Evolutionary conservation across 371 early-diverging fungal genomes (phyloP).

Genomic region (Zychaea mexicana): DNA sequence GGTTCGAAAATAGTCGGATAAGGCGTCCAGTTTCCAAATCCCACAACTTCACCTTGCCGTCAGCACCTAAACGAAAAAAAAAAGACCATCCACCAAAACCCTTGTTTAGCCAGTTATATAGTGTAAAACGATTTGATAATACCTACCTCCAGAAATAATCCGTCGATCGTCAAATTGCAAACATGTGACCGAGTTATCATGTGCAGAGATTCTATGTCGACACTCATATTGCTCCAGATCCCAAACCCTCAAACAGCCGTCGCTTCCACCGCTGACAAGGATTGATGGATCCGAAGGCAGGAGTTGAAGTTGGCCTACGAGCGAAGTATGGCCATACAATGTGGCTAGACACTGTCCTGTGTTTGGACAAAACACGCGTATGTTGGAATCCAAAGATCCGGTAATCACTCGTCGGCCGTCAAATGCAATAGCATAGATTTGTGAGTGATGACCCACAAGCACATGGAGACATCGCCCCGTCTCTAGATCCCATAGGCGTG

Average conservation of each 20-base stretch:
- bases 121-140: no score
- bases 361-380: slow-evolving; percentile 69
- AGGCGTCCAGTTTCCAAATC: slow-evolving; percentile 73
- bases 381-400: slow-evolving; percentile 78
- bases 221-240: slow-evolving; percentile 65
- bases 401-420: slow-evolving; percentile 66
- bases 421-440: slow-evolving; percentile 69
- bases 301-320: slow-evolving; percentile 84
- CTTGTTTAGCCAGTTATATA: background rate
- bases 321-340: slow-evolving; percentile 78
- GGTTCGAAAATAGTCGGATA: slow-evolving; percentile 61
- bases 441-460: slow-evolving; percentile 67
- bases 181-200: slow-evolving; percentile 81
- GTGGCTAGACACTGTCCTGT: slow-evolving; percentile 59
- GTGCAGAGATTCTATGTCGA: slow-evolving; percentile 72
- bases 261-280: slow-evolving; percentile 82
- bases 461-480: slow-evolving; percentile 70
- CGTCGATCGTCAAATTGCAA: slow-evolving; percentile 80
- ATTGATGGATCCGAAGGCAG: slow-evolving; percentile 52
- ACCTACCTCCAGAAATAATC: slow-evolving; percentile 77
- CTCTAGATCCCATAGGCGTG: slow-evolving; percentile 85
- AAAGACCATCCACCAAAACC: background rate
- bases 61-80: slow-evolving; percentile 56
- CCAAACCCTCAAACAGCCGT: slow-evolving; percentile 89
- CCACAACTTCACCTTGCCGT: slow-evolving; percentile 84